Conservation (phyloP, 2,329 filamentous ascomycete species). For the Penicillium sp. region DNA sequence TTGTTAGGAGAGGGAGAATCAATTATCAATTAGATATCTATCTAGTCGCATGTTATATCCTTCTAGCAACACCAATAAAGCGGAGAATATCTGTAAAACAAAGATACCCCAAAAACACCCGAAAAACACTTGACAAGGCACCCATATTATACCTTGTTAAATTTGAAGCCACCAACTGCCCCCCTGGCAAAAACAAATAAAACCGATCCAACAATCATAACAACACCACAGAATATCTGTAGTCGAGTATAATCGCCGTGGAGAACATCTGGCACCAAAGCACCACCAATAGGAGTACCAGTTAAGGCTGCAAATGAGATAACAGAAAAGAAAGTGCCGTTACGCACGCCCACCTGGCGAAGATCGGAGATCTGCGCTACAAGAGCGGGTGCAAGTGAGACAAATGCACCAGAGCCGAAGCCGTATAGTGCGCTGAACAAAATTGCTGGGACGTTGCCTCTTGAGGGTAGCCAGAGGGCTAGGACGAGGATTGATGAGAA, state of each 20-base stretch:
- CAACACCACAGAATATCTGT: conserved; percentile 30
- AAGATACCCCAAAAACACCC: neutral
- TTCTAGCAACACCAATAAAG: neutral
- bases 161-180: conserved; percentile 26
- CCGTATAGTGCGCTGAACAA: conserved; percentile 68
- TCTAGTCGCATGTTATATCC: neutral
- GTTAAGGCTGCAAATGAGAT: conserved; percentile 65
- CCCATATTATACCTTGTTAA: conserved; percentile 24
- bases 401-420: conserved; percentile 66
- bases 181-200: conserved; percentile 28
- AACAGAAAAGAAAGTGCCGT: conserved; percentile 63
- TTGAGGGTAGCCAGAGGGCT: conserved; percentile 56
- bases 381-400: conserved; percentile 62
- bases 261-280: conserved; percentile 28
- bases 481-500: conserved; percentile 41
- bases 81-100: neutral
- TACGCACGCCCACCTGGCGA: conserved; percentile 66
- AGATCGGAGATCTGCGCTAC: conserved; percentile 71
- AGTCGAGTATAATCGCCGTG: conserved; percentile 27
- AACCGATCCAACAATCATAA: conserved; percentile 25
- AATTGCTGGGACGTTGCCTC: conserved; percentile 58
- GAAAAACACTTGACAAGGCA: neutral
- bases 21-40: neutral
- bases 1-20: neutral
- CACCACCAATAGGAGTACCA: conserved; percentile 32